Conservation (phyloP, 768 basidiomycete genomes). For the Trametes cingulata region DNA sequence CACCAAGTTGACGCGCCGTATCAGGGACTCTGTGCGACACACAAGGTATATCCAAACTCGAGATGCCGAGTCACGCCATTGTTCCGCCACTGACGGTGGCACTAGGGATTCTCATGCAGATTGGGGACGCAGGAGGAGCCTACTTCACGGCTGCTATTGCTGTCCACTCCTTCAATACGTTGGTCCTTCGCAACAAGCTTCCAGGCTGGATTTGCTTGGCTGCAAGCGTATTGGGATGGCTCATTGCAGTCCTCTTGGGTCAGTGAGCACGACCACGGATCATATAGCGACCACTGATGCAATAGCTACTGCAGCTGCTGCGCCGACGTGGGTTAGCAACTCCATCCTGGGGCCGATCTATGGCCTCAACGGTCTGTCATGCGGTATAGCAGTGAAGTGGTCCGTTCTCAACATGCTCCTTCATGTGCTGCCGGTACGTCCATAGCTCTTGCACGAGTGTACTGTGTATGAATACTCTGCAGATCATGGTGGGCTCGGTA, state of each 20-base stretch:
- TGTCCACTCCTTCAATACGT: constrained; percentile 66
- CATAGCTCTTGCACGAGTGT: background rate
- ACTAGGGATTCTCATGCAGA: constrained; percentile 47
- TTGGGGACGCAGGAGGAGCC: constrained; percentile 59
- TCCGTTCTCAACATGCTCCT: constrained; percentile 49
- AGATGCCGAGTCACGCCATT: background rate
- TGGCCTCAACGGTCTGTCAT: constrained; percentile 51
- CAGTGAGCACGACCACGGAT: constrained; percentile 21
- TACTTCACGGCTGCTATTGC: constrained; percentile 69
- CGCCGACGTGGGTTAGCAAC: constrained; percentile 28
- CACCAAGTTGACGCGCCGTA: background rate
- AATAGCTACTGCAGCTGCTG: background rate
- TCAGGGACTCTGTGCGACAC: constrained; percentile 52
- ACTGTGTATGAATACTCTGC: background rate
- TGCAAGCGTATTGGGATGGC: constrained; percentile 56
- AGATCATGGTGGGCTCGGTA: constrained; percentile 62
- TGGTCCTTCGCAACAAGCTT: constrained; percentile 58
- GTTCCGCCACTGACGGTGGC: background rate
- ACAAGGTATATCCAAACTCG: constrained; percentile 51
- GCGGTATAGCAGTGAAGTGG: constrained; percentile 48
- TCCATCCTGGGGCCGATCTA: constrained; percentile 48
- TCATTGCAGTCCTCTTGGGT: constrained; percentile 51
- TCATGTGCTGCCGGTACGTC: constrained; percentile 61
- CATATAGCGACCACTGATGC: background rate
- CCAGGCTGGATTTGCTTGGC: constrained; percentile 47